Percentiles rank a stretch among this genome's conserved stretches.
Evolutionary conservation across 345 rosid species (phyloP).

Genomic region (Angophora floribunda): DNA sequence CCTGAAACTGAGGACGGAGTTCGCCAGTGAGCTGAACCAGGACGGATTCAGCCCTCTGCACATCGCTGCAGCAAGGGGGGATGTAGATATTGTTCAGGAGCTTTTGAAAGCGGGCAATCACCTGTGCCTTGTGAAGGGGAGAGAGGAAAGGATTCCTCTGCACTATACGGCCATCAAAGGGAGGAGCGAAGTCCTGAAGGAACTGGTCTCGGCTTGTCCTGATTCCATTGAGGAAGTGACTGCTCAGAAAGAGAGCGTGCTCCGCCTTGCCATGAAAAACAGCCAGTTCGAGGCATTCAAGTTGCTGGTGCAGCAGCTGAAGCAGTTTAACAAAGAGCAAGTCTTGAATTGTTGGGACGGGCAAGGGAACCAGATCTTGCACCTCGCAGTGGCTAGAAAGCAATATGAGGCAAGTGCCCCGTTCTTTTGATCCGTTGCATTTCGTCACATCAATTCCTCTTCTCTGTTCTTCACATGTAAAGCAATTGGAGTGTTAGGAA

Average conservation of each 20-base stretch:
- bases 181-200: slow-evolving; percentile 8
- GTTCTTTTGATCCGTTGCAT: background rate
- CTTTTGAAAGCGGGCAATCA: slow-evolving; percentile 11
- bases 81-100: slow-evolving; percentile 5
- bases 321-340: slow-evolving; percentile 7
- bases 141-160: slow-evolving; percentile 24
- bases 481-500: background rate
- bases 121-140: slow-evolving; percentile 27
- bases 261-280: slow-evolving; percentile 23
- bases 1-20: background rate
- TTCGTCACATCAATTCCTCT: background rate
- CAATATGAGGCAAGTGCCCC: slow-evolving; percentile 15
- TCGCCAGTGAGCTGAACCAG: slow-evolving; percentile 9
- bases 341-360: slow-evolving; percentile 13
- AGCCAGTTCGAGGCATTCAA: slow-evolving; percentile 16
- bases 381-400: slow-evolving; percentile 17
- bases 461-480: background rate
- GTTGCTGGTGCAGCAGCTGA: slow-evolving; percentile 11
- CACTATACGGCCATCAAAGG: slow-evolving; percentile 25
- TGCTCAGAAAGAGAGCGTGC: slow-evolving; percentile 13
- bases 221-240: slow-evolving; percentile 10
- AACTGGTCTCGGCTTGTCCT: slow-evolving; percentile 13
- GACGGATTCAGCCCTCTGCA: slow-evolving; percentile 20
- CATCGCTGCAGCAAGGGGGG: slow-evolving; percentile 12
- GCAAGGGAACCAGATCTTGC: slow-evolving; percentile 17